Evolutionary conservation across 2,329 filamentous ascomycete species (phyloP), one percentile per base, ranked within the genome.

Genomic region (Colletotrichum australisinense): DNA sequence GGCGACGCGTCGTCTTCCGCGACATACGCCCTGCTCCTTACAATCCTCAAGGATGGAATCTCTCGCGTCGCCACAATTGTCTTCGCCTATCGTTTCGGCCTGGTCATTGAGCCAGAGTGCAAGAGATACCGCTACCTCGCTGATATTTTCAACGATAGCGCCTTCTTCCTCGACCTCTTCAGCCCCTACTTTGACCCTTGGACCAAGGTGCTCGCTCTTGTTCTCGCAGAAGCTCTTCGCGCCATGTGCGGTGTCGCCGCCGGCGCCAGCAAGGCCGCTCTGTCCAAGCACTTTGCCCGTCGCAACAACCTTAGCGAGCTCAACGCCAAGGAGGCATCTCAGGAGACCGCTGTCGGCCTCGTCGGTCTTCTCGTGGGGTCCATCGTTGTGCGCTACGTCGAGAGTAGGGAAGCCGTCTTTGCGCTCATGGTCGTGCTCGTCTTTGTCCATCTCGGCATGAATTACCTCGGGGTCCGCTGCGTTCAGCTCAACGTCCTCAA

Each of bases 271-370:
- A 98, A 98, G 83, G 96, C 96, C 2, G 95, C 93, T 74, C 84
- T 99, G 77, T 97, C 94, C 80, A 93, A 94, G 12, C 97, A 99
- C 83, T 98, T 99, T 86, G 95, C 96, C 9, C 91, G 88, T 76
- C 91, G 92, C 80, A 94, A 95, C 49, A 98, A 98, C 81, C 84
- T 98, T 57, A 96, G 94, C 1, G 96, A 98, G 82, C 87, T 99
- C 69, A 98, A 98, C 83, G 95, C 96, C 69, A 92, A 98, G 88
- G 96, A 98, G 81, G 95, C 95, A 14, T 97, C 94, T 76, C 97
- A 98, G 84, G 97, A 98, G 83, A 98, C 96, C 0, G 91, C 98
- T 24, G 94, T 99, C 69, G 96, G 94, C 2, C 87, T 98, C 30
- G 75, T 98, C 42, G 97, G 97, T 2, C 95, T 98, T 90, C 87